These are phyloP conservation scores for Pythium catenulatum DNA, from an alignment of 352 stramenopile genomes.

Conservation along the genomic window DNA sequence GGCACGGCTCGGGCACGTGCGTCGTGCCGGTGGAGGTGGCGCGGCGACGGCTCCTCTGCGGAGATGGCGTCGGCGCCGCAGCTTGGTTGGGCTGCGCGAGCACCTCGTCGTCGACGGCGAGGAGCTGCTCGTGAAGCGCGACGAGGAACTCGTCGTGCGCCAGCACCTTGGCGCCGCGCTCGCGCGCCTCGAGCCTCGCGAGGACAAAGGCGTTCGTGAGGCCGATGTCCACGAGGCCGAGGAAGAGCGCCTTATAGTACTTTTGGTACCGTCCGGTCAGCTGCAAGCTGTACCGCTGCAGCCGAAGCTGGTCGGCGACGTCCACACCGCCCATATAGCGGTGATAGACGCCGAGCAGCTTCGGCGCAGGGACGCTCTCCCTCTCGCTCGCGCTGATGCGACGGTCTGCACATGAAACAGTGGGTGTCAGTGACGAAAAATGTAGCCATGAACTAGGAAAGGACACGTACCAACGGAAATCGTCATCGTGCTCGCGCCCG, in stretches of 20 bases:
- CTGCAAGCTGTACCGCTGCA: conserved; percentile 46
- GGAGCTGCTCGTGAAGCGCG: conserved; percentile 14
- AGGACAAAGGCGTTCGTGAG: conserved; percentile 54
- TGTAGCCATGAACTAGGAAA: neutral
- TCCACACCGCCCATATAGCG: conserved; percentile 57
- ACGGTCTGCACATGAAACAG: neutral
- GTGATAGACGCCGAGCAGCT: conserved; percentile 44
- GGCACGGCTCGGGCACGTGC: neutral
- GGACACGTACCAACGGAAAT: neutral
- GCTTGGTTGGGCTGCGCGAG: too few relatives aligned
- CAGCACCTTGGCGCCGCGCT: neutral
- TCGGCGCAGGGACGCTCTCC: conserved; percentile 14
- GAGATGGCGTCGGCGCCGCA: too few relatives aligned
- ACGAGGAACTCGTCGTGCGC: conserved; percentile 26
- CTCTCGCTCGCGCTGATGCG: neutral
- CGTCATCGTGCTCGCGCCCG: neutral
- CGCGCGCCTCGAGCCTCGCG: too few relatives aligned
- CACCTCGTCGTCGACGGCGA: too few relatives aligned
- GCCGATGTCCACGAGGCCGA: conserved; percentile 44
- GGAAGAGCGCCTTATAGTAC: conserved; percentile 54
- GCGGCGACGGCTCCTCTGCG: too few relatives aligned
- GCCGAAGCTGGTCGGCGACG: conserved; percentile 50
- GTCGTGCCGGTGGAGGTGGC: neutral
- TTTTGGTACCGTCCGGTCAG: conserved; percentile 23
- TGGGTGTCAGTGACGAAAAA: neutral